These are phyloP conservation scores for Erodium chrysanthum DNA, from an alignment of 441 rosid species.

Conservation along the genomic window DNA sequence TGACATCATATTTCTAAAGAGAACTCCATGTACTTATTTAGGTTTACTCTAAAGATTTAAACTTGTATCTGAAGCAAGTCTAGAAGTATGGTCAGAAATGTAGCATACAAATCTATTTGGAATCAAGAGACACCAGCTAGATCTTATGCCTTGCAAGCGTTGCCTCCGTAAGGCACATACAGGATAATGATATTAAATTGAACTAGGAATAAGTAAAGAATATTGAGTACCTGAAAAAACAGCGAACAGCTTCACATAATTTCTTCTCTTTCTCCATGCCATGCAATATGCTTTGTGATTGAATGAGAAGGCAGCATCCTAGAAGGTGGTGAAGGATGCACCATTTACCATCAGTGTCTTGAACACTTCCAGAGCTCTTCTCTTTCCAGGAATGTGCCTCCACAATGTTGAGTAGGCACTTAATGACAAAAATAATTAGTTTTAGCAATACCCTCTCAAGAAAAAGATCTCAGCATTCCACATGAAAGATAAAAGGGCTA, in stretches of 20 bases:
- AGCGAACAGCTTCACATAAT: conserved; percentile 68
- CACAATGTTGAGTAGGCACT: conserved; percentile 60
- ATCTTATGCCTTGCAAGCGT: too few relatives aligned
- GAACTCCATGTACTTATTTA: too few relatives aligned
- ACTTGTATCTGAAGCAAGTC: too few relatives aligned
- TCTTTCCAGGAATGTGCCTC: conserved; percentile 69
- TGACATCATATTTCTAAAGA: too few relatives aligned
- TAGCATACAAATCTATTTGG: too few relatives aligned
- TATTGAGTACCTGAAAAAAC: conserved; percentile 68
- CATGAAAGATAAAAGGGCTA: conserved; percentile 16
- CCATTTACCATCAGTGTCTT: conserved; percentile 73
- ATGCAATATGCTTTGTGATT: conserved; percentile 52
- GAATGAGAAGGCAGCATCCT: conserved; percentile 87
- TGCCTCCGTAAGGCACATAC: not conserved
- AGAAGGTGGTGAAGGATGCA: conserved; percentile 82
- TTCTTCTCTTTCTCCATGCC: conserved; percentile 60
- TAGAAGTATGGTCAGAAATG: too few relatives aligned
- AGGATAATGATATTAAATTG: conserved; percentile 3
- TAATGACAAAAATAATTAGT: conserved; percentile 7
- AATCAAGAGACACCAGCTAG: too few relatives aligned
- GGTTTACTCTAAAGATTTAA: too few relatives aligned
- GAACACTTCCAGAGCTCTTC: conserved; percentile 60
- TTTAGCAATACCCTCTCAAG: conserved; percentile 17
- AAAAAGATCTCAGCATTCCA: conserved; percentile 13
- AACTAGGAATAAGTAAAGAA: conserved; percentile 9